A percentile compares a stretch with the other conserved stretches of the same genome.
Evolutionary conservation across 495 filamentous ascomycete genomes (phyloP).

Genomic region (Penicillium ucsense): DNA sequence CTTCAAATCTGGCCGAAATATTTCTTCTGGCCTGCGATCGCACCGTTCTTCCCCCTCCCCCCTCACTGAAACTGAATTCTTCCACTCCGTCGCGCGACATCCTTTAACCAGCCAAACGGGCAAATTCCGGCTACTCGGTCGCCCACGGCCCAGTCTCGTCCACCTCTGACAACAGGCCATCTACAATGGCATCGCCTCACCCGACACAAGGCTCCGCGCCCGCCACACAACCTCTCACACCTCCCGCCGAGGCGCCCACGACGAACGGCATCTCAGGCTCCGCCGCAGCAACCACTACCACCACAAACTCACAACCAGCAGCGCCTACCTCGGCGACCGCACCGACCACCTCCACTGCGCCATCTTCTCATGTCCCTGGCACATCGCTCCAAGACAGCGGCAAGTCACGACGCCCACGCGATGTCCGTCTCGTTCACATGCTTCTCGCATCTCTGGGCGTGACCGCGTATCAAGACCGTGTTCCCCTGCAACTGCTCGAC

Average conservation of each 20-base stretch:
- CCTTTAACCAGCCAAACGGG: no score
- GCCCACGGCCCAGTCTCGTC: no score
- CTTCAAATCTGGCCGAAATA: not conserved
- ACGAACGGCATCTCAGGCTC: slow-evolving; percentile 14
- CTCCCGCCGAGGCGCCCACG: slow-evolving; percentile 30
- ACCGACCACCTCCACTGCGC: slow-evolving; percentile 22
- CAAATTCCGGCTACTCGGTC: no score
- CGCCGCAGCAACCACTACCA: slow-evolving; percentile 10
- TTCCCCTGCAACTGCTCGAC: slow-evolving; percentile 89
- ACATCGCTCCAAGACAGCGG: slow-evolving; percentile 53
- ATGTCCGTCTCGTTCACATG: slow-evolving; percentile 84
- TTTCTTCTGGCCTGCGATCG: not conserved
- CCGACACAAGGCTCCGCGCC: slow-evolving; percentile 25
- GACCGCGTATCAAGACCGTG: slow-evolving; percentile 82
- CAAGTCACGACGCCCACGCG: slow-evolving; percentile 67
- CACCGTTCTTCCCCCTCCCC: slow-evolving; percentile 1
- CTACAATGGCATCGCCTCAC: slow-evolving; percentile 31
- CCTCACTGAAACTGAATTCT: not conserved
- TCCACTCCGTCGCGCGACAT: not conserved
- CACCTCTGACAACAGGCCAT: not conserved
- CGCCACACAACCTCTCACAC: slow-evolving; percentile 34
- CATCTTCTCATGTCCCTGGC: slow-evolving; percentile 33
- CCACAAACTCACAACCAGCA: slow-evolving; percentile 13
- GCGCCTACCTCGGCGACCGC: slow-evolving; percentile 6
- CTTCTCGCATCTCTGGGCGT: slow-evolving; percentile 82